Evolutionary conservation across 805 yeast genomes (phyloP), one percentile per base, ranked within the genome.

Genomic region (Candida boleticola): DNA sequence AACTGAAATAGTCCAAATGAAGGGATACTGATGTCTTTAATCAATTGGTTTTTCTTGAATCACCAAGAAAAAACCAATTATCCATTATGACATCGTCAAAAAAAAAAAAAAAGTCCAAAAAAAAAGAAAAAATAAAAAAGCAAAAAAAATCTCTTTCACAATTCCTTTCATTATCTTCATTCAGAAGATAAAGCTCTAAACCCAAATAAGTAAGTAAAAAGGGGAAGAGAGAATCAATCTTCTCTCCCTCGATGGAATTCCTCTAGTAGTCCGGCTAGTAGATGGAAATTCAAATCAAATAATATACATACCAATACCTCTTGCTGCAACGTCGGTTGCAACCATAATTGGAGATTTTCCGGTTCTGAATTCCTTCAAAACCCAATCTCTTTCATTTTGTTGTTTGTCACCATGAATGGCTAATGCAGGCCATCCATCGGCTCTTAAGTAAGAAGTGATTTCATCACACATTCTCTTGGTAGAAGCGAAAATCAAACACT

Each of bases 321-420:
- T 87, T 53, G 99, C 97, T 50, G 99, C 99, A 66, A 93, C 99
- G 70, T 93, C 99, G 51, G 99, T 93, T 49, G 99, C 99, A 64
- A 90, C 96, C 97, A 93, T 89, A 60, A 93, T 84, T 52, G 97
- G 96, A 42, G 95, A 82, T 68, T 83, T 86, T 57, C 98, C 98
- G 47, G 80, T 62, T 79, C 85, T 87, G 77, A 93, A 93, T 72
- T 92, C 97, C 54, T 74, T 77, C 68, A 93, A 75, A 55, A 92
- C 98, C 98, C 98, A 93, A 74, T 93, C 98, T 79, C 99, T 90
- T 73, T 93, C 98, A 64, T 83, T 79, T 76, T 93, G 99, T 60
- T 85, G 89, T 70, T 93, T 93, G 71, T 93, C 99, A 76, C 99
- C 99, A 66, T 93, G 99, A 60, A 93, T 88, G 60, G 98, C 97